Conservation (phyloP, 1,284 basidiomycete genomes). For the Tilletia setariae region DNA sequence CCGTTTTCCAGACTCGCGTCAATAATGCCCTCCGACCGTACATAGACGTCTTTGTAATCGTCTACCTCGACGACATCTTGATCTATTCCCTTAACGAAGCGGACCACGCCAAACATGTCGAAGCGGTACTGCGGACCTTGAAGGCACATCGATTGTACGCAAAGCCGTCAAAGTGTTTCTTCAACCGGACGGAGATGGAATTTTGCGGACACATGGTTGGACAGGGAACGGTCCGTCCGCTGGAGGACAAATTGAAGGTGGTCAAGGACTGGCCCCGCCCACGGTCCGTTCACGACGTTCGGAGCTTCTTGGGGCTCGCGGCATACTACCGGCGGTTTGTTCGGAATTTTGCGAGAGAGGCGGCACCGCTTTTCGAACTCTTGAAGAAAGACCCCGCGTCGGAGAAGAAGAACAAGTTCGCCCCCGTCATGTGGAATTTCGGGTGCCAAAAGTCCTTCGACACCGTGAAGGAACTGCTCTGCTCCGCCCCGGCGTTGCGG, state of each 20-base stretch:
- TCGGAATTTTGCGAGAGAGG: background rate
- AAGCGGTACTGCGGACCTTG: conserved; percentile 11
- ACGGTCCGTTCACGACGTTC: conserved; percentile 28
- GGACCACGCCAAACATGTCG: conserved; percentile 14
- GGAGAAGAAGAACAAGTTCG: too few relatives aligned
- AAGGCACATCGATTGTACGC: background rate
- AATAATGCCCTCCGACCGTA: background rate
- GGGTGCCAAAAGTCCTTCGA: too few relatives aligned
- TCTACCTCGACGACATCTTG: conserved; percentile 21
- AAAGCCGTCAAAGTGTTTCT: conserved; percentile 15
- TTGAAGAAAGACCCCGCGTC: too few relatives aligned
- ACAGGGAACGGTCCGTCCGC: background rate
- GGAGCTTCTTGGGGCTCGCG: conserved; percentile 3
- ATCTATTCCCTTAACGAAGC: background rate
- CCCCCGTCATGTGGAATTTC: too few relatives aligned
- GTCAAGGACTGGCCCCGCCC: conserved; percentile 57
- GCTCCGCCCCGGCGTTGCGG: background rate
- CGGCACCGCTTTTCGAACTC: background rate
- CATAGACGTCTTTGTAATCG: background rate
- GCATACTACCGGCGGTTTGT: conserved; percentile 10
- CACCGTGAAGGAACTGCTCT: background rate
- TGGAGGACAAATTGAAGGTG: conserved; percentile 53
- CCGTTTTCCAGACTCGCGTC: background rate
- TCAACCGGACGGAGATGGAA: background rate
- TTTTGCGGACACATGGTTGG: conserved; percentile 15